phyloP scores from a whole-genome alignment of 805 yeast genomes.

The Yarrowia hollandica region DNA sequence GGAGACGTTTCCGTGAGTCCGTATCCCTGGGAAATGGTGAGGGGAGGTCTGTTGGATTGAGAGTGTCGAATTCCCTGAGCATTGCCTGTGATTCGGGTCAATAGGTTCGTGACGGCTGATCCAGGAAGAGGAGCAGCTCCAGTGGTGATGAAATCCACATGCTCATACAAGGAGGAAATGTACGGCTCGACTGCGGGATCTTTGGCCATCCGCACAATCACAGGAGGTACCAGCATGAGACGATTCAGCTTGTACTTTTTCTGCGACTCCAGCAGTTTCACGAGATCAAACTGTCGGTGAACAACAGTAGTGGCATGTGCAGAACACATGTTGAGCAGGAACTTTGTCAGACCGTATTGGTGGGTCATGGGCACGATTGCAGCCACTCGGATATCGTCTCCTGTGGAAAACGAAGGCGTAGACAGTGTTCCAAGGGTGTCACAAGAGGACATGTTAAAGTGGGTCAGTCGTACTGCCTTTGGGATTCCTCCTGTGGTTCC shows the following conservation, averaged over 20 bases:
- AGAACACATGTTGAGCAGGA: slow-evolving; percentile 4
- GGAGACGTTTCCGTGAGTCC: not conserved
- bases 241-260: slow-evolving; percentile 42
- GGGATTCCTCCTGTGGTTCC: slow-evolving; percentile 55
- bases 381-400: slow-evolving; percentile 8
- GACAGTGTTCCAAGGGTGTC: slow-evolving; percentile 40
- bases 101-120: not conserved
- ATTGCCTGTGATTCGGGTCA: slow-evolving; percentile 29
- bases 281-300: slow-evolving; percentile 12
- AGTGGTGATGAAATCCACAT: slow-evolving; percentile 44
- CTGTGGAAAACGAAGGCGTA: slow-evolving; percentile 43
- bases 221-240: slow-evolving; percentile 47
- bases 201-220: slow-evolving; percentile 49
- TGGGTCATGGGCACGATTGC: slow-evolving; percentile 18
- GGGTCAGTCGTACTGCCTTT: slow-evolving; percentile 73
- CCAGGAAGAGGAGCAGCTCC: slow-evolving; percentile 51
- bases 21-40: slow-evolving; percentile 27
- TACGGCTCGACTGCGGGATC: slow-evolving; percentile 47
- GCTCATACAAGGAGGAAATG: slow-evolving; percentile 45
- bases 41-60: slow-evolving; percentile 29
- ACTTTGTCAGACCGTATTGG: slow-evolving; percentile 12
- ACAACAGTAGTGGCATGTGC: slow-evolving; percentile 16
- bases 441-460: slow-evolving; percentile 48
- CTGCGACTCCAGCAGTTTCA: slow-evolving; percentile 3
- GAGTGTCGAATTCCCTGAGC: slow-evolving; percentile 27